These are phyloP conservation scores for Boeremia lycopersici DNA, from an alignment of 2,329 filamentous ascomycete genomes.

Conservation along the genomic window DNA sequence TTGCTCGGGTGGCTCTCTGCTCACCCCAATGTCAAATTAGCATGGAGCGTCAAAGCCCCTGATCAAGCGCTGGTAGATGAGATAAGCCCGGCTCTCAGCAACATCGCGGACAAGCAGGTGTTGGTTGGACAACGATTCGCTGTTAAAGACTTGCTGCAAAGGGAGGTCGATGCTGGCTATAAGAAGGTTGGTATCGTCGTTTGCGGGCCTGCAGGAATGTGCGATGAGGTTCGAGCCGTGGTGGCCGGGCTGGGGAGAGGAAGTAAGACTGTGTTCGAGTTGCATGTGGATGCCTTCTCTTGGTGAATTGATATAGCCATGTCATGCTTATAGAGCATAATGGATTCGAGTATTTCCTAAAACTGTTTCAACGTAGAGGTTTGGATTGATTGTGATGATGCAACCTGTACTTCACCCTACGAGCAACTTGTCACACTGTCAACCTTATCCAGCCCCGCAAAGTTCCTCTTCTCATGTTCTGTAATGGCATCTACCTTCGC, in stretches of 20 bases:
- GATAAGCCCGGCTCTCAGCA: background rate
- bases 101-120: background rate
- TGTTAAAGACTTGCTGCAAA: background rate
- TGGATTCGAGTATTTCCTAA: too few species aligned
- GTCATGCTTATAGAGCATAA: too few species aligned
- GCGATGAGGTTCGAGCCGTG: background rate
- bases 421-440: conserved; percentile 9
- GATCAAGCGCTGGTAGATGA: background rate
- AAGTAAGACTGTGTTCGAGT: background rate
- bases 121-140: background rate
- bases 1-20: background rate
- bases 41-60: background rate
- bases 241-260: background rate
- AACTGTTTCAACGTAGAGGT: too few species aligned
- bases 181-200: background rate
- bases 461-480: conserved; percentile 53
- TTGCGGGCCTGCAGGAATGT: background rate
- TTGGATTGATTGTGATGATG: background rate
- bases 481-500: conserved; percentile 59
- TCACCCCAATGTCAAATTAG: background rate
- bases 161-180: background rate
- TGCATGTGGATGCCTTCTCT: background rate
- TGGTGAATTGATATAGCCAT: too few species aligned
- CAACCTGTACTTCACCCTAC: background rate
- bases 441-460: conserved; percentile 25